Evolutionary conservation across 805 yeast genomes (phyloP), one percentile per base, ranked within the genome.

Genomic region (Blastobotrys mokoenaii): DNA sequence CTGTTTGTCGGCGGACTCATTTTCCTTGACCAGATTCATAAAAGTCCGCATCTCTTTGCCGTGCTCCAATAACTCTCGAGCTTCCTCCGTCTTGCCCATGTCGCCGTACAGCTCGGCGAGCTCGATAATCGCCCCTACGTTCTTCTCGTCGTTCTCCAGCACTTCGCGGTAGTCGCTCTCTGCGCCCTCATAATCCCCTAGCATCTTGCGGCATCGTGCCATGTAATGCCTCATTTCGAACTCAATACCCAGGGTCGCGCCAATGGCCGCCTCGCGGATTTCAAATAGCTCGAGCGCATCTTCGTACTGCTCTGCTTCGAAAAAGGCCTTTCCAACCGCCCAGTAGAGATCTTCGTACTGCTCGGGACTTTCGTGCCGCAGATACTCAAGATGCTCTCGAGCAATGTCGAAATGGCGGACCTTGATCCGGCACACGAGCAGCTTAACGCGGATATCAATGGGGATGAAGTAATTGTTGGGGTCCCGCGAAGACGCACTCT

Each of bases 381-480:
- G 65, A 49, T 73, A 74, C 33, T 61, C 68, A 54, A 84, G 82
- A 60, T 90, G 97, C 7, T 62, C 64, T 46, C 80, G 58, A 0
- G 96, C 95, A 53, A 89, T 96, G 43, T 77, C 58, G 16, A 45
- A 38, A 10, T 56, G 80, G 3, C 41, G 41, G 32, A 77, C 64
- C 45, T 79, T 77, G 29, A 93, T 65, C 47, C 98, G 72, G 41
- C 85, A 70, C 9, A 79, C 62, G 0, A 96, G 95, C 18, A 93
- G 60, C 61, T 93, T 85, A 27, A 79, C 80, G 45, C 97, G 66
- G 20, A 93, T 84, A 66, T 90, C 97, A 40, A 89, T 79, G 1
- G 97, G 97, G 16, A 93, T 63, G 7, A 71, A 62, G 52, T 64
- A 77, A 12, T 46, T 45, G 8, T 45, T 45, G 14, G 48, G 49